Percentiles rank a stretch among this genome's conserved stretches.
phyloP scores from a whole-genome alignment of 1,284 basidiomycete species.

The Ganoderma sinense region DNA sequence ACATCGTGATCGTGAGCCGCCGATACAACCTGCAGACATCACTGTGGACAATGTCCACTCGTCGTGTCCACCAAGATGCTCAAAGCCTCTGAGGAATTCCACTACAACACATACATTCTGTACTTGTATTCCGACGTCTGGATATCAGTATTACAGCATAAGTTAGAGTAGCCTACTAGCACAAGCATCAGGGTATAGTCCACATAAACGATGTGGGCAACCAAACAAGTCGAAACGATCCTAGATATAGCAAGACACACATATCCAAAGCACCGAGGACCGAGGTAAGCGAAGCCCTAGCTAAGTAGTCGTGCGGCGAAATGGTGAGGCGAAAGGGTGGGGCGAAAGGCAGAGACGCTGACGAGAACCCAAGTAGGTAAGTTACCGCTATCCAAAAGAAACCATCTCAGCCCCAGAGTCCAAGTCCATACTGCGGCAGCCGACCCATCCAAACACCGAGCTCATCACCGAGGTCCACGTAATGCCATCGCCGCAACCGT shows the following conservation, averaged over 20 bases:
- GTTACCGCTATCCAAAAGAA: background rate
- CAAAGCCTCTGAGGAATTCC: background rate
- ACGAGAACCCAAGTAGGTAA: background rate
- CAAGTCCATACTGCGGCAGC: background rate
- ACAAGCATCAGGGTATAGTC: background rate
- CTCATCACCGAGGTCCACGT: background rate
- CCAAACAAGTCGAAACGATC: background rate
- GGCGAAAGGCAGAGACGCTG: background rate
- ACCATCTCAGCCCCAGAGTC: background rate
- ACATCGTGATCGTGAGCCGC: too few species aligned
- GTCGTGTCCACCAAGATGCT: background rate
- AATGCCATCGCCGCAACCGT: background rate
- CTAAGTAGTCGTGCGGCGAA: background rate
- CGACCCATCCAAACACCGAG: background rate
- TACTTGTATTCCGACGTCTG: background rate
- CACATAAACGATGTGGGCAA: background rate
- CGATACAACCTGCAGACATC: too few species aligned
- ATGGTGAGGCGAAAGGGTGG: too few species aligned
- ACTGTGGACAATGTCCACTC: too few species aligned
- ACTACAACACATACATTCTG: background rate
- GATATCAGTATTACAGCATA: background rate
- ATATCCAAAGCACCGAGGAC: background rate
- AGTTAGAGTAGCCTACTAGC: background rate
- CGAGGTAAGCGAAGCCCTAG: background rate
- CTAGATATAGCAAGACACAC: background rate